Conservation (phyloP, 345 rosid genomes). For the Eucalyptus decipiens region DNA sequence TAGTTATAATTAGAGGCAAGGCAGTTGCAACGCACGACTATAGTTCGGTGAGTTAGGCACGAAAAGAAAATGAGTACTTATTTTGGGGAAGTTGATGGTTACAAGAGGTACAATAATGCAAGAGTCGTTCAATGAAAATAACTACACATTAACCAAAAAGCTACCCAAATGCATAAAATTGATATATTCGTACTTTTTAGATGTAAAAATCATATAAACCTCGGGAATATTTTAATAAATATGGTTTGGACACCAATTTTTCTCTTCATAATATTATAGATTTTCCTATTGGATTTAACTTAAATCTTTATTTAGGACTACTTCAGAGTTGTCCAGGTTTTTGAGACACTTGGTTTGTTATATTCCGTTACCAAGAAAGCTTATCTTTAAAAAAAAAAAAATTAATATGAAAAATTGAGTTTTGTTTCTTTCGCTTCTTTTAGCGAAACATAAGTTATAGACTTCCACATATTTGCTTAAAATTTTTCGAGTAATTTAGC, state of each 20-base stretch:
- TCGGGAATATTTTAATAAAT: neutral
- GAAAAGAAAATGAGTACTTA: neutral
- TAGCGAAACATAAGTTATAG: neutral
- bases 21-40: neutral
- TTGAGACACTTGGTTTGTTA: neutral
- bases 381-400: neutral
- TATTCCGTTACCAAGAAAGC: neutral
- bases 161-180: neutral
- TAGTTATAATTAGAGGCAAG: neutral
- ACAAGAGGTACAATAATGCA: neutral
- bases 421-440: neutral
- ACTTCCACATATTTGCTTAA: neutral
- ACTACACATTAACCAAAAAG: neutral
- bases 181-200: neutral
- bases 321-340: neutral
- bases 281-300: neutral
- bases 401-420: neutral
- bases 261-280: neutral
- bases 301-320: neutral
- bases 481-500: neutral
- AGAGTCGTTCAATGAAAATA: neutral
- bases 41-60: neutral
- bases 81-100: neutral
- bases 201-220: neutral
- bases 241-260: neutral